Conservation (phyloP, 306 rosid genomes). For the Alnus rubra region DNA sequence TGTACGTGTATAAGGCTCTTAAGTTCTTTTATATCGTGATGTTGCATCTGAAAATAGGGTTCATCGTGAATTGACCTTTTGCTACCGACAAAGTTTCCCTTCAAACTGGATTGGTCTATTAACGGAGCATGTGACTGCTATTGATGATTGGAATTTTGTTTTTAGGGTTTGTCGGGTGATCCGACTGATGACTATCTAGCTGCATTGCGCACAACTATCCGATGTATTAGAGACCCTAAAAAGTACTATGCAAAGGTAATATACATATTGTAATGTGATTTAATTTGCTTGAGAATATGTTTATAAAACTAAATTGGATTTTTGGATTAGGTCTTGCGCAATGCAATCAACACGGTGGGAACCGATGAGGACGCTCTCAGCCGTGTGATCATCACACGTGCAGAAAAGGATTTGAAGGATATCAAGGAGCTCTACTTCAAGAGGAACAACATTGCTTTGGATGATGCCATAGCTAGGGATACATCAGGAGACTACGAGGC, state of each 20-base stretch:
- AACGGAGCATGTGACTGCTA: too few relatives aligned
- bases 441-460: slow-evolving; percentile 44
- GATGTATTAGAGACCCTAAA: slow-evolving; percentile 44
- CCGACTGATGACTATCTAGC: slow-evolving; percentile 35
- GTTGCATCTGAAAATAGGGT: too few relatives aligned
- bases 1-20: too few relatives aligned
- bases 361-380: slow-evolving; percentile 42
- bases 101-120: too few relatives aligned
- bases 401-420: slow-evolving; percentile 53
- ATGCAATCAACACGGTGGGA: slow-evolving; percentile 35
- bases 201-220: slow-evolving; percentile 37
- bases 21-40: too few relatives aligned
- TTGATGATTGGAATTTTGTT: neutral
- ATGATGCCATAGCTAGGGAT: slow-evolving; percentile 27
- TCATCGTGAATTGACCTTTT: too few relatives aligned
- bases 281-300: neutral
- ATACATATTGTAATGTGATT: neutral
- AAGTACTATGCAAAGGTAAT: slow-evolving; percentile 53
- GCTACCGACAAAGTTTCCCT: too few relatives aligned
- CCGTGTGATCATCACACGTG: slow-evolving; percentile 54
- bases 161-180: slow-evolving; percentile 36
- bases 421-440: slow-evolving; percentile 36
- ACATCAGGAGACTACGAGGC: slow-evolving; percentile 45
- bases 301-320: neutral
- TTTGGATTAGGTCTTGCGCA: slow-evolving; percentile 34